Evolutionary conservation across 2,329 filamentous ascomycete genomes (phyloP), one percentile per base, ranked within the genome.

Genomic region (Ophiocordyceps camponoti-saundersi): DNA sequence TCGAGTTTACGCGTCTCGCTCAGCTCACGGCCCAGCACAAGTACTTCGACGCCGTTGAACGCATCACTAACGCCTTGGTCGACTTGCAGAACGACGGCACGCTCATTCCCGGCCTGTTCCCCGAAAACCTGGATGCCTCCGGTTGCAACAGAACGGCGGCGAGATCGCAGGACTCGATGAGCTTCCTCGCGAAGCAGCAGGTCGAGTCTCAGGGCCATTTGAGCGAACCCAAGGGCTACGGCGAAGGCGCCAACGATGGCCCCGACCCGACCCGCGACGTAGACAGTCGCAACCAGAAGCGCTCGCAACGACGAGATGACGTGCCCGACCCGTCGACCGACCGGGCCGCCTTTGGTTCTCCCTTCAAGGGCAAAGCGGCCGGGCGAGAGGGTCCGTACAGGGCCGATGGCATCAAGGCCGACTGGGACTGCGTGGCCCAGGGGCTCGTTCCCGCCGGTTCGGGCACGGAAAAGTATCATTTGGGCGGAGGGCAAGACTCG

Each of bases 1-100:
- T 95, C 69, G 89, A 95, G 60, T 95, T 95, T 61, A 95, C 87
- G 1, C 77, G 87, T 16, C 71, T 95, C 42, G 85, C 88, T 10
- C 89, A 95, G 62, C 68, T 95, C 51, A 95, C 89, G 0, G 77
- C 79, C 48, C 71, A 90, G 49, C 65, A 81, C 53, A 88, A 81
- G 59, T 95, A 93, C 64, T 95, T 93, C 58, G 89, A 95, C 64
- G 88, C 87, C 16, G 72, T 95, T 50, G 85, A 86, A 44, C 80
- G 88, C 49, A 85, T 95, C 55, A 93, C 86, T 18, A 71, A 94
- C 57, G 81, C 80, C 8, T 71, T 95, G 23, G 76, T 88, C 51
- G 75, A 81, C 46, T 78, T 81, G 65, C 86, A 95, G 64, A 75
- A 79, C 54, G 66, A 68, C 3, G 74, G 70, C 6, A 89, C 83